Percentiles rank a stretch among this genome's conserved stretches.
phyloP scores from a whole-genome alignment of 192 early-diverging fungal species.

The Chytriomyces confervae region DNA sequence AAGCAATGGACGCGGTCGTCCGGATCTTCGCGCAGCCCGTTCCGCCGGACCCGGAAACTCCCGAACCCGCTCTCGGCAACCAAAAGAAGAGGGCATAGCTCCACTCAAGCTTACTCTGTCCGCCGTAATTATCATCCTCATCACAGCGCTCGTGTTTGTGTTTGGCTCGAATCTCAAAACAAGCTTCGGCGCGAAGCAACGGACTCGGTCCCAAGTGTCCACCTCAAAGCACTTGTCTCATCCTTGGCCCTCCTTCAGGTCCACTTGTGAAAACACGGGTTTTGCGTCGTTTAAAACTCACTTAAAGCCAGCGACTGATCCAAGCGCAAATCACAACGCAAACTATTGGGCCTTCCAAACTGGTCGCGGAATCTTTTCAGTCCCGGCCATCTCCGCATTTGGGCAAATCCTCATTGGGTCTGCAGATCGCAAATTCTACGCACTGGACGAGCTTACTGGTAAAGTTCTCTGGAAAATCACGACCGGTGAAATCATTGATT shows the following conservation, averaged over 20 bases:
- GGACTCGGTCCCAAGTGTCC: not conserved
- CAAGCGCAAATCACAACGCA: not conserved
- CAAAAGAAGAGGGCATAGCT: no score
- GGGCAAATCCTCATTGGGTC: slow-evolving; percentile 17
- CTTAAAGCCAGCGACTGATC: not conserved
- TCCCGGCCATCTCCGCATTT: slow-evolving; percentile 14
- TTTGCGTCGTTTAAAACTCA: slow-evolving; percentile 8
- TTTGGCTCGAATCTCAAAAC: not conserved
- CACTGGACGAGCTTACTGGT: slow-evolving; percentile 20
- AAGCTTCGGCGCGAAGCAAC: not conserved
- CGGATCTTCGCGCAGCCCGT: not conserved
- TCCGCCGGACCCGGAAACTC: not conserved
- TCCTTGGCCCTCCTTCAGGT: slow-evolving; percentile 25
- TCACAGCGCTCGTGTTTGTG: no score
- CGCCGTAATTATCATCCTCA: no score
- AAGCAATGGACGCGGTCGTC: not conserved
- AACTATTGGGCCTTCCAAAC: slow-evolving; percentile 29
- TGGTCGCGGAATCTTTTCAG: slow-evolving; percentile 33
- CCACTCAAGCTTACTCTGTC: no score
- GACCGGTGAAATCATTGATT: slow-evolving; percentile 28
- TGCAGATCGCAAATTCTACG: slow-evolving; percentile 28
- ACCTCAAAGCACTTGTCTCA: not conserved
- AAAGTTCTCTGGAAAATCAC: slow-evolving; percentile 11
- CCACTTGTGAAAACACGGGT: slow-evolving; percentile 32
- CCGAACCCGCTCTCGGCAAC: no score